Evolutionary conservation across 2,329 filamentous ascomycete genomes (phyloP).

Genomic region (Sclerotinia nivalis): DNA sequence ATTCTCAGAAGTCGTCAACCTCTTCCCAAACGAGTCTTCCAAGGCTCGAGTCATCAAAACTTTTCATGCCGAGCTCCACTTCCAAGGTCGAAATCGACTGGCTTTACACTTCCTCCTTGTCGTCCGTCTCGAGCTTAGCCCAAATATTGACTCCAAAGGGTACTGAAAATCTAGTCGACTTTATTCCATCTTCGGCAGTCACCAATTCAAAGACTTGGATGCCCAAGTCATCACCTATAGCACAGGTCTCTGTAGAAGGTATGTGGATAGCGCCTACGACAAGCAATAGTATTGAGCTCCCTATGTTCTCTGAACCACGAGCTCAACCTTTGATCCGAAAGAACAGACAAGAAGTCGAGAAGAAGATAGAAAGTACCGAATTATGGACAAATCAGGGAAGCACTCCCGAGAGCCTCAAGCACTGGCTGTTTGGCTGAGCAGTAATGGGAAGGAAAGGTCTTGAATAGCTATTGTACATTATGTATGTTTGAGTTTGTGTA

Average conservation of each 20-base stretch:
- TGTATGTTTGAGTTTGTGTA: slow-evolving; percentile 1
- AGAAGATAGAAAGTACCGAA: slow-evolving; percentile 28
- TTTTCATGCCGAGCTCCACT: background rate
- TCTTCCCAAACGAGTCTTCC: background rate
- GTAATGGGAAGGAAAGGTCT: background rate
- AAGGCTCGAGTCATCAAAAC: slow-evolving; percentile 9
- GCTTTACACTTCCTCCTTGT: slow-evolving; percentile 16
- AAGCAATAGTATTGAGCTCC: background rate
- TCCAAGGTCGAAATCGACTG: background rate
- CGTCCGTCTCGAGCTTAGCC: background rate
- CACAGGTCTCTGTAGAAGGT: background rate
- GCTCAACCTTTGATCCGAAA: slow-evolving; percentile 30
- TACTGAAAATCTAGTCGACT: background rate
- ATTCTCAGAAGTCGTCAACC: background rate
- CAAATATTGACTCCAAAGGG: background rate
- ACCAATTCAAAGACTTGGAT: slow-evolving; percentile 18
- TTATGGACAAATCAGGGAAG: slow-evolving; percentile 31
- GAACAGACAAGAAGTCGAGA: slow-evolving; percentile 26
- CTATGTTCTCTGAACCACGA: slow-evolving; percentile 29
- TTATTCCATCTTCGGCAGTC: background rate
- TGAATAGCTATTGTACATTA: background rate
- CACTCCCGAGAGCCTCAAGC: slow-evolving; percentile 28
- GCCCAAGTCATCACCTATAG: slow-evolving; percentile 10
- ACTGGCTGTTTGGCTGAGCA: slow-evolving; percentile 32
- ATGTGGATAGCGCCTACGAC: slow-evolving; percentile 29